phyloP scores from a whole-genome alignment of 2,329 filamentous ascomycete species.

The Orbilia ellipsospora region DNA sequence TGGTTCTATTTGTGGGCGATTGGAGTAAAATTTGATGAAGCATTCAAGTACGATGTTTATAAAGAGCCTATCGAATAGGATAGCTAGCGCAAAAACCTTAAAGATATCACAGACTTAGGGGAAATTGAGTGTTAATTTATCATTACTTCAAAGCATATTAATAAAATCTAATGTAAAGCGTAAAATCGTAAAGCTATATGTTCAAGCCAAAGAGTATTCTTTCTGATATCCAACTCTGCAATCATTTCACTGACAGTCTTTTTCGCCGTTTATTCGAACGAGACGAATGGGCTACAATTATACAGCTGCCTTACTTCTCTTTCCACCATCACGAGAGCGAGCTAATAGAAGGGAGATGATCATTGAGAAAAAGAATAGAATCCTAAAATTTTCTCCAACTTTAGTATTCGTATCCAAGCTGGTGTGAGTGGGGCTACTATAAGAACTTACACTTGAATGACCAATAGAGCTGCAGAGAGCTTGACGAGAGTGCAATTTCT shows the following conservation, averaged over 20 bases:
- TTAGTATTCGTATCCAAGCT: not conserved
- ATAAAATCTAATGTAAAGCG: not conserved
- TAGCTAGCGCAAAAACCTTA: no score
- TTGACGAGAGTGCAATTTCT: constrained; percentile 54
- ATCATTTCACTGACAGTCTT: not conserved
- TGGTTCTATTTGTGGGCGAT: constrained; percentile 46
- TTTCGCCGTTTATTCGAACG: not conserved
- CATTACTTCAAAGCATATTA: not conserved
- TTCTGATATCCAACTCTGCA: not conserved
- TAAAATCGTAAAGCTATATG: not conserved
- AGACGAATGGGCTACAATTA: not conserved
- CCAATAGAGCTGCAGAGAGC: constrained; percentile 53
- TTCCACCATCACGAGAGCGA: constrained; percentile 27
- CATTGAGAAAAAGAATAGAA: constrained; percentile 58
- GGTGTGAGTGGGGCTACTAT: not conserved
- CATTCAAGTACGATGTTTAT: constrained; percentile 51
- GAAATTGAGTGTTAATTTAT: not conserved
- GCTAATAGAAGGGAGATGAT: constrained; percentile 54
- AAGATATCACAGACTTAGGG: no score
- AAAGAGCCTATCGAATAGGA: constrained; percentile 25
- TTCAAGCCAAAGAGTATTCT: not conserved
- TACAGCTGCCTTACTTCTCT: constrained; percentile 28
- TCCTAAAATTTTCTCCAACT: constrained; percentile 9
- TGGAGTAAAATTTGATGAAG: constrained; percentile 47
- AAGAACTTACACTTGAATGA: constrained; percentile 56